Evolutionary conservation across 371 early-diverging fungal species (phyloP).

Genomic region (Syncephalastrum monosporum): DNA sequence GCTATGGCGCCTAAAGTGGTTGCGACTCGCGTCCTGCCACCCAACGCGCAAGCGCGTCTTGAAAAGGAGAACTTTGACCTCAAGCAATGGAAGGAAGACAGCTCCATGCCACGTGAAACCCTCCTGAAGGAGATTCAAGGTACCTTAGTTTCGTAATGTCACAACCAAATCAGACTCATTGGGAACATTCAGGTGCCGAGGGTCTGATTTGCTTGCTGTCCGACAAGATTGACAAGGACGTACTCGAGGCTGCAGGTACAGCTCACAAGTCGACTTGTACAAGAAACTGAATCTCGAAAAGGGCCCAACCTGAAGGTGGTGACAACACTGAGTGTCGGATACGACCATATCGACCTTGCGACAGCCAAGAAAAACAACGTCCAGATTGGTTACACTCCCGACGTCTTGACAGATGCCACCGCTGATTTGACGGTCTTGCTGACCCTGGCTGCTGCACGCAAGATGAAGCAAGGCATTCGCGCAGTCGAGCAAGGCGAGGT

Average conservation of each 20-base stretch:
- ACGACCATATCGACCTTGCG: conserved; percentile 75
- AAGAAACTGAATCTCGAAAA: conserved; percentile 4
- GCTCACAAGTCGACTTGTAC: not conserved
- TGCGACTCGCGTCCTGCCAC: conserved; percentile 28
- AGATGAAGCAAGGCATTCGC: conserved; percentile 58
- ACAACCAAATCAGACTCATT: not conserved
- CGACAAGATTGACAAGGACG: conserved; percentile 67
- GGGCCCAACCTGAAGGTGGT: conserved; percentile 61
- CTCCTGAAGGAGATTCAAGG: conserved; percentile 30
- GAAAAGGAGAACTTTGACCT: conserved; percentile 26
- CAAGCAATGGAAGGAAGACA: conserved; percentile 34
- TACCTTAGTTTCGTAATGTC: not conserved
- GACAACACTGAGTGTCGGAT: conserved; percentile 80
- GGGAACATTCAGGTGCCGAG: conserved; percentile 36
- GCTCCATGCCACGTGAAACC: conserved; percentile 27
- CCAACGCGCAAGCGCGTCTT: conserved; percentile 24
- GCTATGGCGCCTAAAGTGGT: conserved; percentile 23
- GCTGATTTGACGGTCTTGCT: conserved; percentile 81
- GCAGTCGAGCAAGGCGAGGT: conserved; percentile 56
- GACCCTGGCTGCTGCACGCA: conserved; percentile 70
- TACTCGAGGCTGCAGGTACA: conserved; percentile 59
- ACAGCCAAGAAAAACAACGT: conserved; percentile 51
- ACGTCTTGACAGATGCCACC: conserved; percentile 85
- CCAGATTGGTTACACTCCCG: conserved; percentile 81
- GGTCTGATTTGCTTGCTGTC: conserved; percentile 68